phyloP scores from a whole-genome alignment of 805 yeast genomes.

The Torulaspora franciscae region DNA sequence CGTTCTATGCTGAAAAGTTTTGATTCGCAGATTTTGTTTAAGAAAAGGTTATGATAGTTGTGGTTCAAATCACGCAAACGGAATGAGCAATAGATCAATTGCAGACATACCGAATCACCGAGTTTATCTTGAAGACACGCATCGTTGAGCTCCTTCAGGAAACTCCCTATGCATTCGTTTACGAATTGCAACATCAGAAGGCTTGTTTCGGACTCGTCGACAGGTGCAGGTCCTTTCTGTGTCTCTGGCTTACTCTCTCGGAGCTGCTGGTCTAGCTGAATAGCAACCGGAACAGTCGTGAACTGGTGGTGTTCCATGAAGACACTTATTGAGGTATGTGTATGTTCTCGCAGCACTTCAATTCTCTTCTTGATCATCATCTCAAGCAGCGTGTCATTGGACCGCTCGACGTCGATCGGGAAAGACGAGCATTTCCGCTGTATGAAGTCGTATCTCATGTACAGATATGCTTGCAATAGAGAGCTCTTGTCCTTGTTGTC shows the following conservation, averaged over 20 bases:
- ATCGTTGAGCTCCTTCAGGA: conserved; percentile 28
- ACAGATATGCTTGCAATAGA: conserved; percentile 53
- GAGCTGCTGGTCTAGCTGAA: conserved; percentile 5
- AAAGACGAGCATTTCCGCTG: conserved; percentile 50
- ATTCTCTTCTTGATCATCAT: conserved; percentile 60
- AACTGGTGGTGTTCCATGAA: conserved; percentile 28
- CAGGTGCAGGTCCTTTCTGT: not conserved
- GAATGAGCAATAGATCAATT: conserved; percentile 83
- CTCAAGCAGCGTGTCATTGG: conserved; percentile 25
- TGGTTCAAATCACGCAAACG: conserved; percentile 50
- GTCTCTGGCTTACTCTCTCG: not conserved
- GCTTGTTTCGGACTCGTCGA: conserved; percentile 12
- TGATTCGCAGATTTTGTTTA: conserved; percentile 28
- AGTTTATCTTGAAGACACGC: conserved; percentile 37
- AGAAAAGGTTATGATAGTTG: conserved; percentile 32
- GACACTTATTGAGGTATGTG: conserved; percentile 28
- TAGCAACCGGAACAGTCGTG: conserved; percentile 25
- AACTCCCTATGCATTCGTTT: conserved; percentile 31
- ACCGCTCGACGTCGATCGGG: conserved; percentile 16
- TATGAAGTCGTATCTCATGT: conserved; percentile 66
- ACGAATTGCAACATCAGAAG: conserved; percentile 36
- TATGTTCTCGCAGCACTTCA: conserved; percentile 75
- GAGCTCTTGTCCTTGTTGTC: conserved; percentile 31
- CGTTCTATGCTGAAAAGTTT: conserved; percentile 24
- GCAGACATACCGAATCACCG: conserved; percentile 68